Evolutionary conservation across 2,329 filamentous ascomycete species (phyloP).

Genomic region (Exophiala calicioides): DNA sequence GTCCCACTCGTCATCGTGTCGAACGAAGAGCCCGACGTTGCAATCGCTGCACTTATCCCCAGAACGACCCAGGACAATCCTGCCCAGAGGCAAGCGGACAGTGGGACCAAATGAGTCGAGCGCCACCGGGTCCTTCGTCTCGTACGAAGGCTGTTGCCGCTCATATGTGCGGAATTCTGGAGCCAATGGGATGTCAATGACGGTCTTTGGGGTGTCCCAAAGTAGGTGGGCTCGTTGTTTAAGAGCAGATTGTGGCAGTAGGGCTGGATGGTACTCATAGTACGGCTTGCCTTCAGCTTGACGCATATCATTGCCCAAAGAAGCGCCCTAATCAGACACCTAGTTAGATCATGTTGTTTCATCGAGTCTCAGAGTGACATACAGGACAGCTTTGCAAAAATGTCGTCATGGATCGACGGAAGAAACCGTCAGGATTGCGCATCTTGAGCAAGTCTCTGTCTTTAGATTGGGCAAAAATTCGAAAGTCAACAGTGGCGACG

Average conservation of each 20-base stretch:
- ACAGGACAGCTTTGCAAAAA: constrained; percentile 38
- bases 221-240: no score
- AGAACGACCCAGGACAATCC: constrained; percentile 40
- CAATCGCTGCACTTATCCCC: constrained; percentile 49
- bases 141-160: constrained; percentile 18
- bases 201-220: constrained; percentile 22
- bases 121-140: constrained; percentile 22
- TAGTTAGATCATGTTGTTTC: constrained; percentile 15
- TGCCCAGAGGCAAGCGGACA: constrained; percentile 35
- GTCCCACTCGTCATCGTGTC: constrained; percentile 44
- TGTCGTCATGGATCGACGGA: no score
- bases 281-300: no score
- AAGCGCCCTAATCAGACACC: no score
- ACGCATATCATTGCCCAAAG: constrained; percentile 24
- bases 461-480: constrained; percentile 45
- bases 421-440: no score
- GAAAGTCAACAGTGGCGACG: constrained; percentile 42
- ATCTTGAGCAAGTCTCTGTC: constrained; percentile 35
- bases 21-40: constrained; percentile 51
- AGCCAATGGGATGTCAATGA: constrained; percentile 23
- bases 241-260: no score
- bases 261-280: no score
- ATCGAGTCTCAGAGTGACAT: constrained; percentile 39
- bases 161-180: constrained; percentile 19
- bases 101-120: constrained; percentile 32